A percentile compares a stretch with the other conserved stretches of the same genome.
phyloP scores from a whole-genome alignment of 2,329 filamentous ascomycete species.

The Pseudogymnoascus sp. region DNA sequence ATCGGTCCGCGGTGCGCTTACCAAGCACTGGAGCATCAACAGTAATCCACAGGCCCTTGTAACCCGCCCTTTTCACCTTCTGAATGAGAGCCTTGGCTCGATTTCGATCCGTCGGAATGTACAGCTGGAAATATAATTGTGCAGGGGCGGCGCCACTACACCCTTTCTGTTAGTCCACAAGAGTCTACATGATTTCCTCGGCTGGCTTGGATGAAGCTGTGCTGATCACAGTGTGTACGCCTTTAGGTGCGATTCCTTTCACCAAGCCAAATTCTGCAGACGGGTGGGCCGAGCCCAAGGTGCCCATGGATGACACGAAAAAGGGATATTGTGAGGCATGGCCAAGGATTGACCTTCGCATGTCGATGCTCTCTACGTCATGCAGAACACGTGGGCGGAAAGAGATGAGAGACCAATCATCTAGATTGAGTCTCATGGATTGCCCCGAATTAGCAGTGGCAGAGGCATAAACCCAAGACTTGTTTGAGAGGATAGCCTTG shows the following conservation, averaged over 20 bases:
- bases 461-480: background rate
- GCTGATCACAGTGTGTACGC: background rate
- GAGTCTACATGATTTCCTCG: background rate
- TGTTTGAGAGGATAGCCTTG: background rate
- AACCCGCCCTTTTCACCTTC: slow-evolving; percentile 34
- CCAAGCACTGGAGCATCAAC: slow-evolving; percentile 45
- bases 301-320: background rate
- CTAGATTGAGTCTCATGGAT: background rate
- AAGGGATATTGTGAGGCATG: background rate
- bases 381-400: background rate
- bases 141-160: background rate
- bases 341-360: background rate
- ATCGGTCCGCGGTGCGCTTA: slow-evolving; percentile 38
- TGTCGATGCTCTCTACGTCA: background rate
- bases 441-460: background rate
- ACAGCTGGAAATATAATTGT: slow-evolving; percentile 46
- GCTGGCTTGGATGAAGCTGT: background rate
- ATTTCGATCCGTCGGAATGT: slow-evolving; percentile 43
- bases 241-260: background rate
- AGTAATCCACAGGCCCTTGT: slow-evolving; percentile 45
- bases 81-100: slow-evolving; percentile 39
- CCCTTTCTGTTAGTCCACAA: background rate
- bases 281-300: background rate
- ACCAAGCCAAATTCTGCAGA: background rate
- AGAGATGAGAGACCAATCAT: background rate